Percentiles rank a stretch among this genome's conserved stretches.
Evolutionary conservation across 768 basidiomycete species (phyloP).

Genomic region (Macrolepiota albuminosa): DNA sequence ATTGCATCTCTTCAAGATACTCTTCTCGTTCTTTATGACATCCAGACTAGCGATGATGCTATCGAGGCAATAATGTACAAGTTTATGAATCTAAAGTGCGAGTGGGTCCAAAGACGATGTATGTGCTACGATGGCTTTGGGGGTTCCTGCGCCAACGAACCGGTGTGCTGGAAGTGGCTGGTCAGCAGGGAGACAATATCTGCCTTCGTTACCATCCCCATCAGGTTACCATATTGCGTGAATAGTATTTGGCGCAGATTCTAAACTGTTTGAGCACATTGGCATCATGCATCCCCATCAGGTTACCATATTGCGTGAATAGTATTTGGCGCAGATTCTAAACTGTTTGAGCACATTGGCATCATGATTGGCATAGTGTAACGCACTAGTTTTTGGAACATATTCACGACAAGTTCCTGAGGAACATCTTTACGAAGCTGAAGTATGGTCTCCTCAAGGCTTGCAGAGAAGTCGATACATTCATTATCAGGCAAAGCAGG

Average conservation of each 20-base stretch:
- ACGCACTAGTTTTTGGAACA: conserved; percentile 69
- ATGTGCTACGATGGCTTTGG: conserved; percentile 2
- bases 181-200: conserved; percentile 60
- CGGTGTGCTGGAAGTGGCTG: conserved; percentile 53
- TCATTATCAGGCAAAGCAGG: conserved; percentile 22
- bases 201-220: conserved; percentile 64
- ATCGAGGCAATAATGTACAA: conserved; percentile 9
- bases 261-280: conserved; percentile 26
- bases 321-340: conserved; percentile 68
- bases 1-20: background rate
- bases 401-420: conserved; percentile 63
- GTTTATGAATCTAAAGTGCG: background rate
- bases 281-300: conserved; percentile 44
- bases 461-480: conserved; percentile 32
- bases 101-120: background rate
- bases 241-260: conserved; percentile 68
- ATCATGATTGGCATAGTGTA: background rate
- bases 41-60: background rate
- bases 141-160: conserved; percentile 25
- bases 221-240: conserved; percentile 52
- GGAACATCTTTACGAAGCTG: conserved; percentile 67
- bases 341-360: background rate
- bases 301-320: conserved; percentile 54
- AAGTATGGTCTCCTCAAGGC: conserved; percentile 47
- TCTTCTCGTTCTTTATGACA: background rate